Evolutionary conservation across 116 monocot genomes (phyloP).

Genomic region (Posidonia oceanica): DNA sequence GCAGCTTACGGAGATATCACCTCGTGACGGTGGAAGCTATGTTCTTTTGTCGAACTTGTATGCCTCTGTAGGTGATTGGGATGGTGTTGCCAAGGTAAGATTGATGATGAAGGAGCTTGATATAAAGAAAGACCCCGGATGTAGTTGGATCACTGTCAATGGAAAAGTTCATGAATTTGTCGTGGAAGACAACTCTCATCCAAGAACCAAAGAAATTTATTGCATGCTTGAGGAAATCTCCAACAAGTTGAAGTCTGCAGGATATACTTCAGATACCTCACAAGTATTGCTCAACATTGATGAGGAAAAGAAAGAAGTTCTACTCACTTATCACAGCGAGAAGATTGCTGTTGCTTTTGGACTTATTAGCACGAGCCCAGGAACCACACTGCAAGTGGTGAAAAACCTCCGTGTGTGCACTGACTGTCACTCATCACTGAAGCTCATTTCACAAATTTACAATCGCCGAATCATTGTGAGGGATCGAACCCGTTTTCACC

Average conservation of each 20-base stretch:
- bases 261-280: constrained; percentile 28
- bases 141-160: constrained; percentile 56
- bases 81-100: constrained; percentile 41
- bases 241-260: constrained; percentile 21
- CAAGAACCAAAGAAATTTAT: constrained; percentile 33
- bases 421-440: constrained; percentile 58
- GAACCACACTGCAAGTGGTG: constrained; percentile 24
- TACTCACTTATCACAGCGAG: constrained; percentile 48
- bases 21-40: constrained; percentile 37
- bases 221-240: constrained; percentile 41
- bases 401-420: constrained; percentile 61
- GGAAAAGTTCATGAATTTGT: constrained; percentile 51
- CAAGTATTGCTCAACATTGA: constrained; percentile 46
- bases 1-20: constrained; percentile 32
- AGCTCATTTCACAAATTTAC: constrained; percentile 48
- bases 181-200: constrained; percentile 46
- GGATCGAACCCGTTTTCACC: constrained; percentile 60
- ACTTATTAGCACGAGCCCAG: constrained; percentile 35
- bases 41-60: constrained; percentile 64
- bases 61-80: constrained; percentile 54
- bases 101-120: constrained; percentile 63
- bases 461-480: constrained; percentile 53
- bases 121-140: constrained; percentile 62
- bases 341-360: constrained; percentile 68
- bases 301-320: constrained; percentile 49